Percentiles rank a stretch among this genome's conserved stretches.
These are phyloP conservation scores for Sclerotinia minor DNA, from an alignment of 2,329 filamentous ascomycete genomes.

Conservation along the genomic window DNA sequence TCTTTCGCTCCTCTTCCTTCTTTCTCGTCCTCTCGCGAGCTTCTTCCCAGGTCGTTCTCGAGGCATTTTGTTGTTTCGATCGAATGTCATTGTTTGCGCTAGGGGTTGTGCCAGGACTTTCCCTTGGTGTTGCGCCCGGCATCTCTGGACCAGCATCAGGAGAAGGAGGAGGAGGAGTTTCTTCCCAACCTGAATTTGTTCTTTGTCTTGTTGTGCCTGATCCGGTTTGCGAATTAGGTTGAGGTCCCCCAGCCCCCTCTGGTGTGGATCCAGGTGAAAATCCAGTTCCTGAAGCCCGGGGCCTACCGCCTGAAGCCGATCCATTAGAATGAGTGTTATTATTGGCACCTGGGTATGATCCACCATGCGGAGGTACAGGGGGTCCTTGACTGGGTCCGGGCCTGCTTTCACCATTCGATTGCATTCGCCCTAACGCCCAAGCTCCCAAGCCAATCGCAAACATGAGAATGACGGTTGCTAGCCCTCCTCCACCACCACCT, in stretches of 20 bases:
- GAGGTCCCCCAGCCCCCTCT: slow-evolving; percentile 28
- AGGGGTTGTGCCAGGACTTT: slow-evolving; percentile 15
- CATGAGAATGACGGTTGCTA: slow-evolving; percentile 71
- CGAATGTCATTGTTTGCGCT: slow-evolving; percentile 28
- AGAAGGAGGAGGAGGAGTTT: slow-evolving; percentile 23
- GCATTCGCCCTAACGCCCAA: slow-evolving; percentile 72
- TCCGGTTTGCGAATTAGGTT: slow-evolving; percentile 25
- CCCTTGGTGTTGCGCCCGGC: slow-evolving; percentile 16
- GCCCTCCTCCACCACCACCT: slow-evolving; percentile 69
- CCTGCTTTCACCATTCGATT: slow-evolving; percentile 48
- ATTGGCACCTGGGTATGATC: slow-evolving; percentile 30
- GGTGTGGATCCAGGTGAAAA: slow-evolving; percentile 21
- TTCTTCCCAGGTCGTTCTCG: slow-evolving; percentile 63
- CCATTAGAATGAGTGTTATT: slow-evolving; percentile 34
- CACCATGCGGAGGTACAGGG: slow-evolving; percentile 28
- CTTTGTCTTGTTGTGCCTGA: slow-evolving; percentile 24
- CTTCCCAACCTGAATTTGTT: slow-evolving; percentile 18
- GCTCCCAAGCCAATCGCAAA: slow-evolving; percentile 73
- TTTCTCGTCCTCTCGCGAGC: slow-evolving; percentile 65
- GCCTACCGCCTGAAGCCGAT: slow-evolving; percentile 31
- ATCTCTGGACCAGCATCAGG: slow-evolving; percentile 26
- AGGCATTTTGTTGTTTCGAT: slow-evolving; percentile 31
- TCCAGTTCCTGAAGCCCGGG: slow-evolving; percentile 20
- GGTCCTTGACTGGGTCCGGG: slow-evolving; percentile 36
- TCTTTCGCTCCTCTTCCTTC: slow-evolving; percentile 67